These are phyloP conservation scores for Pyrus pyrifolia DNA, from an alignment of 306 rosid genomes.

Conservation along the genomic window DNA sequence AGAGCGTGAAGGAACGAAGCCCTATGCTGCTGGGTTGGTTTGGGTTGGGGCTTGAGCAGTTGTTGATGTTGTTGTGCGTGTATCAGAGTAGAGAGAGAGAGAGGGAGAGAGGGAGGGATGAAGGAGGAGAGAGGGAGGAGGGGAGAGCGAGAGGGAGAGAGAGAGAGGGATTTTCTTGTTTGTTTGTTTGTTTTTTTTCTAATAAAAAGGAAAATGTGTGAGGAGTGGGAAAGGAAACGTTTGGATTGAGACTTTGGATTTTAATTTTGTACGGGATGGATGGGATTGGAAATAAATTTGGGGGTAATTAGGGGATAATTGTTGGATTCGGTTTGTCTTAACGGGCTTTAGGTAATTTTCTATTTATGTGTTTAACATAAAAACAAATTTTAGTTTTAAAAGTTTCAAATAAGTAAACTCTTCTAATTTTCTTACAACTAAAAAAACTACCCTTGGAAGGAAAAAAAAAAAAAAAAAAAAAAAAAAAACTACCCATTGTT, in stretches of 20 bases:
- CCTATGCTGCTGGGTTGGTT: slow-evolving; percentile 51
- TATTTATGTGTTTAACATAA: not conserved
- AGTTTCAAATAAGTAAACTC: too few species aligned
- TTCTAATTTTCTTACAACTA: too few species aligned
- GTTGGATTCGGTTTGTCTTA: not conserved
- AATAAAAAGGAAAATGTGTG: slow-evolving; percentile 8
- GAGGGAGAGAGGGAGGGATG: not conserved
- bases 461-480: too few species aligned
- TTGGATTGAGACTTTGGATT: slow-evolving; percentile 1
- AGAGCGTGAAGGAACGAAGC: slow-evolving; percentile 46
- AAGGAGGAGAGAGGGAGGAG: not conserved
- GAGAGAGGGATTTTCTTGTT: not conserved
- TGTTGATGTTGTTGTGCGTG: not conserved
- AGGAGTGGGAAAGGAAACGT: slow-evolving; percentile 20
- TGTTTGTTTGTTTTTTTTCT: not conserved
- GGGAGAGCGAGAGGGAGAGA: not conserved
- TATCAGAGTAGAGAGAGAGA: not conserved
- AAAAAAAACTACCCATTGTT: not conserved
- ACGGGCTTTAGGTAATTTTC: not conserved
- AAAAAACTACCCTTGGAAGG: not conserved
- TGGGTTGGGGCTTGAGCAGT: slow-evolving; percentile 44
- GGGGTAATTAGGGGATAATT: not conserved
- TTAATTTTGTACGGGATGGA: not conserved
- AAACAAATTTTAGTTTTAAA: not conserved
- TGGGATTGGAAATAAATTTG: not conserved